Evolutionary conservation across 2,329 filamentous ascomycete species (phyloP), one percentile per base, ranked within the genome.

Genomic region (Colletotrichum paranaense): DNA sequence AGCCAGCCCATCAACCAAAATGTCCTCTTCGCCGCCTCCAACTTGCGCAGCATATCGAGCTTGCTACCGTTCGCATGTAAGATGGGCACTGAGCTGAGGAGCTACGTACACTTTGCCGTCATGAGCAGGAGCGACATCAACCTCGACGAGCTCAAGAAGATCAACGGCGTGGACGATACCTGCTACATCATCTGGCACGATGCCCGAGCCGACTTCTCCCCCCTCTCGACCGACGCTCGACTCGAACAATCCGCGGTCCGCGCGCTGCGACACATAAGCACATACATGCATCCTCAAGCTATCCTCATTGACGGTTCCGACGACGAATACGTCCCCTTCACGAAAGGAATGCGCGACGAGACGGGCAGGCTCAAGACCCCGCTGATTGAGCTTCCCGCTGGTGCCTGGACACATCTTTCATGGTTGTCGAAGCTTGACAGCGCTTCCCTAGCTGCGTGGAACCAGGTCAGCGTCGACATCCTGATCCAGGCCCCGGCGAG

Each of bases 351-450:
- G 38, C 87, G 88, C 55, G 82, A 85, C 16, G 90, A 91, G 77
- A 84, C 90, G 0, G 82, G 83, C 2, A 82, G 82, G 7, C 83
- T 90, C 11, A 83, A 83, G 1, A 86, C 89, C n/a, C 85, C 94
- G 1, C 82, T 97, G 19, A 93, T 98, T 66, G 92, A 94, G 79
- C 86, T 98, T 26, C 94, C 95, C 0, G 84, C 86, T 49, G 86
- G 89, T 67, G 86, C 89, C 1, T 87, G 87, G 30, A 89, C 92
- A 67, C 88, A 90, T 49, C 88, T 95, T 46, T 85, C 89, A 75
- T 98, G 95, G 95, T 86, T 98, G 53, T 90, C 93, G 1, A 91
- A 92, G 75, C 86, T 98, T 14, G 94, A 97, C 79, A 90, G 92
- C 73, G 84, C 87, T 22, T 92, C 95, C 35, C 84, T 98, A 70